These are phyloP conservation scores for Phaffia rhodozyma DNA, from an alignment of 1,284 basidiomycete species.

Conservation along the genomic window DNA sequence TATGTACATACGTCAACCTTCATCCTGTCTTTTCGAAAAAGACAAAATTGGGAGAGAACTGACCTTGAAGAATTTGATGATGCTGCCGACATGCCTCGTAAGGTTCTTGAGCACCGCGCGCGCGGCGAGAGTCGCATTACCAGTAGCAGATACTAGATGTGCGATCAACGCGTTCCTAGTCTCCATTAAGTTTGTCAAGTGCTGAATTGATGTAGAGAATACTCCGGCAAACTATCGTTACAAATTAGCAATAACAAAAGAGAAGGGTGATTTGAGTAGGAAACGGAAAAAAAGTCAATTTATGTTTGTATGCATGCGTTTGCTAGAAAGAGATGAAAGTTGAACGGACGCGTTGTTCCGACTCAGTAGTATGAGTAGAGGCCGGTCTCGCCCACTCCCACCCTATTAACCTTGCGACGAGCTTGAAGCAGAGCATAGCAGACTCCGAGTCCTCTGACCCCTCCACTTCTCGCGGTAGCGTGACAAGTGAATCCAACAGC, in stretches of 20 bases:
- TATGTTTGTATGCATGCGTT: too few species aligned
- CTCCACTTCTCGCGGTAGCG: neutral
- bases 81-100: neutral
- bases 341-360: neutral
- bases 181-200: slow-evolving; percentile 30
- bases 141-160: slow-evolving; percentile 14
- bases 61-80: slow-evolving; percentile 8
- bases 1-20: neutral
- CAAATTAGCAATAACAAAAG: slow-evolving; percentile 1
- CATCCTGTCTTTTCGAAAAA: neutral
- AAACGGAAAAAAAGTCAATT: neutral
- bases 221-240: slow-evolving; percentile 25
- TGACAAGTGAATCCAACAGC: neutral
- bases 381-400: slow-evolving; percentile 28
- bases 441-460: slow-evolving; percentile 16
- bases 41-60: neutral
- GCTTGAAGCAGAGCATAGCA: slow-evolving; percentile 17
- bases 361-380: neutral
- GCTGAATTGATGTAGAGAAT: slow-evolving; percentile 29
- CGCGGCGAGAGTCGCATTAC: neutral
- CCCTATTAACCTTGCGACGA: slow-evolving; percentile 30
- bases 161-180: slow-evolving; percentile 23
- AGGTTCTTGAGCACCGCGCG: neutral
- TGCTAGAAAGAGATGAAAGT: too few species aligned
- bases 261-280: neutral